phyloP scores from a whole-genome alignment of 1,284 basidiomycete species.

The Inonotus hispidus region DNA sequence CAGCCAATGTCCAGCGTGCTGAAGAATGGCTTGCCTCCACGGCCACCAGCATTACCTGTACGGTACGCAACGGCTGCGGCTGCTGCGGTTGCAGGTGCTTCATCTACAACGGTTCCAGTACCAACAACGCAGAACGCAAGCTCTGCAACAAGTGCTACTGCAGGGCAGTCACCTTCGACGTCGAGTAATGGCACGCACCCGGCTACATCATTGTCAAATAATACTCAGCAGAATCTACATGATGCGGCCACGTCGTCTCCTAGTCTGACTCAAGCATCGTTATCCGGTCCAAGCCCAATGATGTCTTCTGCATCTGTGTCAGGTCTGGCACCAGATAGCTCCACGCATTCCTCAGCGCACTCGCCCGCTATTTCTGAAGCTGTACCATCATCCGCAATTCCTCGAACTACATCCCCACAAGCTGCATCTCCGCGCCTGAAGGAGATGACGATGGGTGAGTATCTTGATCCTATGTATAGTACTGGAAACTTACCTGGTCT shows the following conservation, averaged over 20 bases:
- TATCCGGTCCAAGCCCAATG: conserved; percentile 60
- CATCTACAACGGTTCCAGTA: conserved; percentile 27
- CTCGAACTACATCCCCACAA: conserved; percentile 34
- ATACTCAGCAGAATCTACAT: conserved; percentile 33
- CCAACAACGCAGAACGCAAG: conserved; percentile 18
- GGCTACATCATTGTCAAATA: conserved; percentile 30
- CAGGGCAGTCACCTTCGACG: conserved; percentile 22
- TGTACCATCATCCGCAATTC: conserved; percentile 46
- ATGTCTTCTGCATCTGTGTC: conserved; percentile 71
- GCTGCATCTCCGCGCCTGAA: conserved; percentile 43
- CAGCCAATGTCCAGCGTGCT: conserved; percentile 79
- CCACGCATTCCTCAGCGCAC: conserved; percentile 62
- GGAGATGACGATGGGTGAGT: conserved; percentile 39
- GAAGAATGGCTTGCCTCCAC: conserved; percentile 59
- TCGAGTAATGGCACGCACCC: conserved; percentile 23
- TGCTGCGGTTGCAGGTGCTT: conserved; percentile 58
- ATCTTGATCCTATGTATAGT: not conserved
- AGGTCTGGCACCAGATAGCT: conserved; percentile 56
- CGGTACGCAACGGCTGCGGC: conserved; percentile 91
- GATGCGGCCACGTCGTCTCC: conserved; percentile 65
- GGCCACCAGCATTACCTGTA: conserved; percentile 61
- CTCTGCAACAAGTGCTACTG: conserved; percentile 21
- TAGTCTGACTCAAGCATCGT: conserved; percentile 72
- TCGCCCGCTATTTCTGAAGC: conserved; percentile 72
- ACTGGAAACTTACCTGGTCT: not conserved